phyloP scores from a whole-genome alignment of 2,329 filamentous ascomycete genomes.

The Lecanicillium sp. region DNA sequence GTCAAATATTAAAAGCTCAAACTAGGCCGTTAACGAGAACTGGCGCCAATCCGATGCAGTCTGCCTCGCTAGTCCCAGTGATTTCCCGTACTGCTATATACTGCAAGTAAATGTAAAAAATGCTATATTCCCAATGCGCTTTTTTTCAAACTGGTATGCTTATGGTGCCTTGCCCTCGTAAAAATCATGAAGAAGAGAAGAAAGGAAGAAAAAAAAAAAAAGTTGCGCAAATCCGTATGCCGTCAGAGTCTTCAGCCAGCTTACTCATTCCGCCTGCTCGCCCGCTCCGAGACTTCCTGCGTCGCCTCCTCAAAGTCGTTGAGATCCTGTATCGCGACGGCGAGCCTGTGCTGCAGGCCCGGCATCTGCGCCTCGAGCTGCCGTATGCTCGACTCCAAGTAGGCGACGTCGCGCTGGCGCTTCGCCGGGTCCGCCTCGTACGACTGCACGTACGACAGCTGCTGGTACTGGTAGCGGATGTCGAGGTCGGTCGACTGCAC shows the following conservation, averaged over 20 bases:
- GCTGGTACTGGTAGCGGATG: constrained; percentile 6
- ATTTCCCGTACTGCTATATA: background rate
- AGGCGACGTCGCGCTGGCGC: background rate
- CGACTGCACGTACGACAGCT: background rate
- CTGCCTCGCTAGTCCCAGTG: background rate
- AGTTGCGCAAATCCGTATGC: too few species aligned
- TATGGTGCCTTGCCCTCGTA: too few species aligned
- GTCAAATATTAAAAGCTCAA: too few species aligned
- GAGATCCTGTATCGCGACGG: constrained; percentile 7
- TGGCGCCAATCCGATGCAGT: background rate
- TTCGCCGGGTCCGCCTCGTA: background rate
- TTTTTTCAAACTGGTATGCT: too few species aligned
- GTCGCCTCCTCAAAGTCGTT: constrained; percentile 12
- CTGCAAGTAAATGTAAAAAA: too few species aligned
- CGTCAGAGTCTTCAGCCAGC: too few species aligned
- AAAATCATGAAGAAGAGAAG: too few species aligned
- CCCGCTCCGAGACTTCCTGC: background rate
- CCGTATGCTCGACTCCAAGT: background rate
- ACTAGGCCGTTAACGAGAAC: background rate
- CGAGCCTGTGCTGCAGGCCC: constrained; percentile 3
- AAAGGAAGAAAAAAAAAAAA: background rate
- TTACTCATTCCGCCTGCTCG: too few species aligned
- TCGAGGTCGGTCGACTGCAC: background rate
- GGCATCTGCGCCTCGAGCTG: background rate
- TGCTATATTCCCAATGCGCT: too few species aligned